phyloP scores from a whole-genome alignment of 768 basidiomycete species.

The Lentinula raphanica region DNA sequence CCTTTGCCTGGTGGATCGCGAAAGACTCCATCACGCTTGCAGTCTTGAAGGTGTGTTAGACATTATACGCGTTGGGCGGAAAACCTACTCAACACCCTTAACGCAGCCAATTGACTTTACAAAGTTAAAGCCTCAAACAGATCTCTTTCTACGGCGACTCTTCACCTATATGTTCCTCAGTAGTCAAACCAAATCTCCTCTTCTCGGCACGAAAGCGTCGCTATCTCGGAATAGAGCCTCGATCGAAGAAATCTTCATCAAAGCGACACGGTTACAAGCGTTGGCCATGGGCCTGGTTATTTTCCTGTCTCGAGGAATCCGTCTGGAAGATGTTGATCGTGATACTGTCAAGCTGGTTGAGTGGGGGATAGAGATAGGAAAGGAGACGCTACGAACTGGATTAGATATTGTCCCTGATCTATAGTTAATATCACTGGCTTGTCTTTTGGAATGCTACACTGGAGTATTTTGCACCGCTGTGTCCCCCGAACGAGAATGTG shows the following conservation, averaged over 20 bases:
- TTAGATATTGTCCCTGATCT: constrained; percentile 44
- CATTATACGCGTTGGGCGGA: not conserved
- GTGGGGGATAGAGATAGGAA: constrained; percentile 66
- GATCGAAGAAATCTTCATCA: constrained; percentile 77
- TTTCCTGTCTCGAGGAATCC: constrained; percentile 51
- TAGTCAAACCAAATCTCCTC: constrained; percentile 70
- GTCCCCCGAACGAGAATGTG: constrained; percentile 75
- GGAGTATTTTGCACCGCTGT: constrained; percentile 62
- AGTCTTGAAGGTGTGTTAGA: constrained; percentile 69
- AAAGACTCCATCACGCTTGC: constrained; percentile 72
- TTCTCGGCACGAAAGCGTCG: constrained; percentile 38
- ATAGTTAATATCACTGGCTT: not conserved
- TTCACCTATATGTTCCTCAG: constrained; percentile 65
- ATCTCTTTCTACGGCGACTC: constrained; percentile 64
- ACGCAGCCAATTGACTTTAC: constrained; percentile 85
- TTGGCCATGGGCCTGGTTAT: constrained; percentile 74
- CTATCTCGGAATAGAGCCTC: constrained; percentile 49
- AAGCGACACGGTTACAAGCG: constrained; percentile 56
- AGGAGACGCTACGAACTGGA: constrained; percentile 62
- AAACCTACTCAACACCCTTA: not conserved
- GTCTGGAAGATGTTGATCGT: constrained; percentile 25
- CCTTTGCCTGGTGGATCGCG: constrained; percentile 91
- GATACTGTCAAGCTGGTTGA: constrained; percentile 40
- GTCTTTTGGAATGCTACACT: constrained; percentile 64
- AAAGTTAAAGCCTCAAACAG: constrained; percentile 55